Conservation (phyloP, 805 yeast genomes). For the Brettanomyces anomalus region DNA sequence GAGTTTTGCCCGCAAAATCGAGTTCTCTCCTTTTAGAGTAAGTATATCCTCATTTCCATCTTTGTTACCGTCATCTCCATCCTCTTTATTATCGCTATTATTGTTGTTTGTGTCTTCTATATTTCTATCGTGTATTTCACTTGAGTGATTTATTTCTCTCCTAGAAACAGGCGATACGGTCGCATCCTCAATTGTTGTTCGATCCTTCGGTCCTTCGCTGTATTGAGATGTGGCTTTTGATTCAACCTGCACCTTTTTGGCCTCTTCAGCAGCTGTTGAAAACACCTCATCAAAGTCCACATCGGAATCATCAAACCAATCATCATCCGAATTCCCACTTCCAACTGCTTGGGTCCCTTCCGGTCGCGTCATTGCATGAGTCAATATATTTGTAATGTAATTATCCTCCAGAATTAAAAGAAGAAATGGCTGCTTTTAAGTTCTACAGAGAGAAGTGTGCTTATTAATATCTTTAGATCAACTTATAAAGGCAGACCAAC, state of each 20-base stretch:
- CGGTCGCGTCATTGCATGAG: no score
- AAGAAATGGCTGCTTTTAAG: no score
- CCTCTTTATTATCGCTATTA: background rate
- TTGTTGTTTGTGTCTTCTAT: background rate
- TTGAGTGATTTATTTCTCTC: background rate
- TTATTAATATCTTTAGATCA: no score
- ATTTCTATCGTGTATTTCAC: background rate
- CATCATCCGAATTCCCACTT: constrained; percentile 7
- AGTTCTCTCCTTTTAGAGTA: constrained; percentile 69
- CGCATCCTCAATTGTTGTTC: background rate
- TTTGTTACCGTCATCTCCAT: background rate
- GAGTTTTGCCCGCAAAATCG: constrained; percentile 63
- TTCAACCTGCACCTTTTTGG: background rate
- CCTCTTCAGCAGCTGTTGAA: background rate
- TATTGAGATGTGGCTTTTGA: no score
- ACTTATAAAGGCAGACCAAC: no score
- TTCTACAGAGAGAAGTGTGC: no score
- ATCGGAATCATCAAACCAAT: constrained; percentile 25
- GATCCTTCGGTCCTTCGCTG: background rate
- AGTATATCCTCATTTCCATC: constrained; percentile 24
- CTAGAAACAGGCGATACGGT: background rate
- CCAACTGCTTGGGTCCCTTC: no score
- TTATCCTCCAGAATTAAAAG: no score
- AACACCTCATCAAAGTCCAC: constrained; percentile 20
- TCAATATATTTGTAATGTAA: no score